A percentile compares a stretch with the other conserved stretches of the same genome.
phyloP scores from a whole-genome alignment of 1,284 basidiomycete genomes.

The Chalciporus sp. region DNA sequence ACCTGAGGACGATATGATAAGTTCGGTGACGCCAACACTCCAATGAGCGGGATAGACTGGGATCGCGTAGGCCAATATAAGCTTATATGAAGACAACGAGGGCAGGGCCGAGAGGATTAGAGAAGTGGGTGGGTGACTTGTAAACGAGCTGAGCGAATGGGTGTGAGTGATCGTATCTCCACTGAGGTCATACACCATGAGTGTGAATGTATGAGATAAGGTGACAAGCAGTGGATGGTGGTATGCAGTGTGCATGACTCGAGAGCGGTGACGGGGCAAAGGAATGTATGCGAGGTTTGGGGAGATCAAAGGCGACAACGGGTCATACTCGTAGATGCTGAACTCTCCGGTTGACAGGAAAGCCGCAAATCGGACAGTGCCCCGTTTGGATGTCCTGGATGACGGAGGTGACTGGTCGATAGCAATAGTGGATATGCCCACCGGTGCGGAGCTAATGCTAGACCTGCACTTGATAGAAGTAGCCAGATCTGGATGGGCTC shows the following conservation, averaged over 20 bases:
- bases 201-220: constrained; percentile 63
- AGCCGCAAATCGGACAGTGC: constrained; percentile 47
- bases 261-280: constrained; percentile 40
- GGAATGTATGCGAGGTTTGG: constrained; percentile 54
- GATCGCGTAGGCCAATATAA: constrained; percentile 69
- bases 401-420: constrained; percentile 68
- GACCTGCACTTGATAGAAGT: constrained; percentile 33
- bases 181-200: constrained; percentile 70
- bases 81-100: constrained; percentile 61
- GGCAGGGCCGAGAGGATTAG: constrained; percentile 63
- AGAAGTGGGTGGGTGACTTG: constrained; percentile 73
- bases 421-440: constrained; percentile 59
- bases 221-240: constrained; percentile 76
- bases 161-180: constrained; percentile 49
- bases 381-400: constrained; percentile 30
- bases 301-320: constrained; percentile 41
- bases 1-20: constrained; percentile 55
- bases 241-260: constrained; percentile 67
- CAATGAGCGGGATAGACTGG: constrained; percentile 82
- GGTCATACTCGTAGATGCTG: constrained; percentile 54
- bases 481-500: constrained; percentile 14
- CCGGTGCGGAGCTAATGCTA: constrained; percentile 24
- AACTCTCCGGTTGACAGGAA: constrained; percentile 75
- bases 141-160: constrained; percentile 72
- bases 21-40: constrained; percentile 76